A percentile compares a stretch with the other conserved stretches of the same genome.
Evolutionary conservation across 495 filamentous ascomycete genomes (phyloP).

Genomic region (Cudoniella acicularis): DNA sequence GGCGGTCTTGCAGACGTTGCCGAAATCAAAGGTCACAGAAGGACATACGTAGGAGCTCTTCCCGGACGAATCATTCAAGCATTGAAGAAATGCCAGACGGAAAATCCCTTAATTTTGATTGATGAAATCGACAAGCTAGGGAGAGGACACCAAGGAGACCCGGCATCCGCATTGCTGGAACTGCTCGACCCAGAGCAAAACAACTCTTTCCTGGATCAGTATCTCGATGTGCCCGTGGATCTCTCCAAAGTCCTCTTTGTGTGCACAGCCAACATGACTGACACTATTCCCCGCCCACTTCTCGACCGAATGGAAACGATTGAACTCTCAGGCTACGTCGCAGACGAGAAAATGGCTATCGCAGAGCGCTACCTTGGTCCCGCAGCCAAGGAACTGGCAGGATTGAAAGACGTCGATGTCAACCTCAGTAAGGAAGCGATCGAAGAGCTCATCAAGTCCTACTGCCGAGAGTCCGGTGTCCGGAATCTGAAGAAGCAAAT

Average conservation of each 20-base stretch:
- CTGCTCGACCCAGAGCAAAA: constrained; percentile 98
- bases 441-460: constrained; percentile 95
- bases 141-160: constrained; percentile 91
- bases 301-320: constrained; percentile 99
- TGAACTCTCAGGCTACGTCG: constrained; percentile 92
- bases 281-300: constrained; percentile 93
- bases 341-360: constrained; percentile 99
- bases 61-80: constrained; percentile 97
- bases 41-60: constrained; percentile 95
- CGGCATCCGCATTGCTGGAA: constrained; percentile 90
- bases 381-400: constrained; percentile 83
- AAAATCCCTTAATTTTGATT: constrained; percentile 94
- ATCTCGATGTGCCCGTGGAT: constrained; percentile 98
- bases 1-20: constrained; percentile 96
- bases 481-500: constrained; percentile 99
- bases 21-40: constrained; percentile 97
- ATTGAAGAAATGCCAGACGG: constrained; percentile 97
- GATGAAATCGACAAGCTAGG: constrained; percentile 99
- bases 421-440: constrained; percentile 79
- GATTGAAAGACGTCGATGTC: constrained; percentile 88
- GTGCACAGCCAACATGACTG: constrained; percentile 98
- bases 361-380: constrained; percentile 90
- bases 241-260: constrained; percentile 98
- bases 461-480: constrained; percentile 95
- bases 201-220: constrained; percentile 94